These are phyloP conservation scores for Marasmius sp. DNA, from an alignment of 1,284 basidiomycete species.

Conservation along the genomic window DNA sequence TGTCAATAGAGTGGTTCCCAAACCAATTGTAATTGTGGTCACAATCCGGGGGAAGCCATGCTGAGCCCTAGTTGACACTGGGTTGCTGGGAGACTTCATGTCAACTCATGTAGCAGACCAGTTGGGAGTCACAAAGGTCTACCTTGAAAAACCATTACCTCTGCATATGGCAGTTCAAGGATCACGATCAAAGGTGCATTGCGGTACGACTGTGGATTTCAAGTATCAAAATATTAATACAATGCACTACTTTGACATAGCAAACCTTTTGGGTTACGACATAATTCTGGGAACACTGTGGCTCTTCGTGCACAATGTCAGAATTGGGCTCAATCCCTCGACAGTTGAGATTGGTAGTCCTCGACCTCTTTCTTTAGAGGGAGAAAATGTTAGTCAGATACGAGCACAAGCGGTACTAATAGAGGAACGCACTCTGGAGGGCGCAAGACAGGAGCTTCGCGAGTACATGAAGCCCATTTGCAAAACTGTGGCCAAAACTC, in stretches of 20 bases:
- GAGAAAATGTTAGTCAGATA: constrained; percentile 17
- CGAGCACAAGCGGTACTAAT: constrained; percentile 16
- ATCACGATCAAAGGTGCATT: constrained; percentile 20
- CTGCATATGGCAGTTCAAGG: constrained; percentile 31
- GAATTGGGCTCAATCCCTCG: constrained; percentile 14
- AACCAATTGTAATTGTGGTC: not conserved
- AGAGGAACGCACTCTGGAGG: constrained; percentile 16
- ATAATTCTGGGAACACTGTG: constrained; percentile 32
- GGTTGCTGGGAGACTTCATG: constrained; percentile 39
- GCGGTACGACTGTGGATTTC: constrained; percentile 8
- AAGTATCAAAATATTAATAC: constrained; percentile 15
- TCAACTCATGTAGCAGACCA: constrained; percentile 33
- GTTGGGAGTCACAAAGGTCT: constrained; percentile 13
- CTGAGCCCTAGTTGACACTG: constrained; percentile 32
- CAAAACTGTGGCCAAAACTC: constrained; percentile 20
- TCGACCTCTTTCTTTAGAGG: constrained; percentile 16
- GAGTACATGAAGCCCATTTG: constrained; percentile 25
- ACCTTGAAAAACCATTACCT: constrained; percentile 23
- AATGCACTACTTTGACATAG: constrained; percentile 22
- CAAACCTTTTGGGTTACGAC: constrained; percentile 31
- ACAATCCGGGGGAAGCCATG: constrained; percentile 30
- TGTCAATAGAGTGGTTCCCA: not conserved
- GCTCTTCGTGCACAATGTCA: constrained; percentile 27
- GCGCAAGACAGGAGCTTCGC: constrained; percentile 14
- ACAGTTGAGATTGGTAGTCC: constrained; percentile 21